Conservation (phyloP, 805 yeast species). For the Candida saitoana region DNA sequence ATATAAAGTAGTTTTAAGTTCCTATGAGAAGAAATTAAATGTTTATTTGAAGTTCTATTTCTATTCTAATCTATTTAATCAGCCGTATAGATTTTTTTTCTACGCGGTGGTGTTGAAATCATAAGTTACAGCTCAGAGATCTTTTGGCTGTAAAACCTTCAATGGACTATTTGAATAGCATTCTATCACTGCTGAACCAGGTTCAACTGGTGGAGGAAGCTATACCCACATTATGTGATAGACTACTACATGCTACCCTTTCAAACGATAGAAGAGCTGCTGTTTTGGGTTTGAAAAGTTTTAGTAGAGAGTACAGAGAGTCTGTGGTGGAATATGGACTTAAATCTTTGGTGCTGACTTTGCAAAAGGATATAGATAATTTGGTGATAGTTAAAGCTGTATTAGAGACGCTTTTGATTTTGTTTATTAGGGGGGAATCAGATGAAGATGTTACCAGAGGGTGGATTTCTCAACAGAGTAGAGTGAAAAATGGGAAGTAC, state of each 20-base stretch:
- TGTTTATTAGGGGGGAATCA: conserved; percentile 67
- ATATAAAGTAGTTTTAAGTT: no score
- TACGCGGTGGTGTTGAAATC: not conserved
- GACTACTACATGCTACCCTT: conserved; percentile 76
- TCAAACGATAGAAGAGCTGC: conserved; percentile 89
- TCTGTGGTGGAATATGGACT: conserved; percentile 84
- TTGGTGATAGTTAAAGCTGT: conserved; percentile 70
- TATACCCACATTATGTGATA: conserved; percentile 82
- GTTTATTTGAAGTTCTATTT: no score
- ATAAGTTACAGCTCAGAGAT: not conserved
- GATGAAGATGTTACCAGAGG: conserved; percentile 62
- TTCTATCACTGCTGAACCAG: conserved; percentile 29
- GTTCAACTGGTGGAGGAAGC: conserved; percentile 67
- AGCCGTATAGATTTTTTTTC: not conserved
- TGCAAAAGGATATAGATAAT: conserved; percentile 65
- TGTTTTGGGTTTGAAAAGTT: conserved; percentile 80
- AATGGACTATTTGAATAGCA: conserved; percentile 39
- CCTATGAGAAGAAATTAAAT: no score
- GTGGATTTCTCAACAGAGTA: conserved; percentile 72
- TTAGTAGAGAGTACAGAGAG: conserved; percentile 85
- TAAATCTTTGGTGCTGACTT: conserved; percentile 62
- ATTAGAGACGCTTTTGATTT: conserved; percentile 76
- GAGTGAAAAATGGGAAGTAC: conserved; percentile 71
- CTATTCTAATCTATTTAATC: not conserved
- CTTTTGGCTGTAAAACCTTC: not conserved